Conservation (phyloP, 2,329 filamentous ascomycete species). For the Aspergillus intermedius region DNA sequence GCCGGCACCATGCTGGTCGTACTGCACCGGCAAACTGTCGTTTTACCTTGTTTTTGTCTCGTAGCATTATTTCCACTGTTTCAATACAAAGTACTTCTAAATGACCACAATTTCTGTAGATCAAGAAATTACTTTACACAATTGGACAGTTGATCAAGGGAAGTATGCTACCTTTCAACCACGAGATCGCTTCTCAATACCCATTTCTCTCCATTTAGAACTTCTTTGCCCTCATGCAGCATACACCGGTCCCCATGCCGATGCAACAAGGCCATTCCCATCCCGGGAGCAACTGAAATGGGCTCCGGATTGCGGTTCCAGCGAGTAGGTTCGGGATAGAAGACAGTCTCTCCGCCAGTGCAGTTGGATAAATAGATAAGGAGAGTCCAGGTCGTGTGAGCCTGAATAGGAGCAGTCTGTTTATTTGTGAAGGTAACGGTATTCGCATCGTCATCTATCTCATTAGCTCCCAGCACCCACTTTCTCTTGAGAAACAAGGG, state of each 20-base stretch:
- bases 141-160: not conserved
- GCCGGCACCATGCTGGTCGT: not conserved
- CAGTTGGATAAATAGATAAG: slow-evolving; percentile 84
- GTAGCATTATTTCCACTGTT: not conserved
- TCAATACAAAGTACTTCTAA: not conserved
- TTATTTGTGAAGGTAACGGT: slow-evolving; percentile 53
- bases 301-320: slow-evolving; percentile 50
- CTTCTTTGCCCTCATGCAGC: slow-evolving; percentile 78
- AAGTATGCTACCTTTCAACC: slow-evolving; percentile 26
- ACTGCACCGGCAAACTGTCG: not conserved
- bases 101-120: too few species aligned
- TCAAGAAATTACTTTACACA: too few species aligned
- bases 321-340: slow-evolving; percentile 62
- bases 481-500: not conserved
- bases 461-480: not conserved
- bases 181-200: slow-evolving; percentile 74
- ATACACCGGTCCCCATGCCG: slow-evolving; percentile 85
- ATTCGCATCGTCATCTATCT: slow-evolving; percentile 81
- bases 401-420: slow-evolving; percentile 38
- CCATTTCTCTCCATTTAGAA: slow-evolving; percentile 80
- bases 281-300: slow-evolving; percentile 66
- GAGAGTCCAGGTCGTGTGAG: slow-evolving; percentile 83
- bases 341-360: slow-evolving; percentile 81
- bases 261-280: slow-evolving; percentile 80
- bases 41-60: not conserved